These are phyloP conservation scores for Pseudogymnoascus sp. DNA, from an alignment of 2,329 filamentous ascomycete genomes.

Conservation along the genomic window DNA sequence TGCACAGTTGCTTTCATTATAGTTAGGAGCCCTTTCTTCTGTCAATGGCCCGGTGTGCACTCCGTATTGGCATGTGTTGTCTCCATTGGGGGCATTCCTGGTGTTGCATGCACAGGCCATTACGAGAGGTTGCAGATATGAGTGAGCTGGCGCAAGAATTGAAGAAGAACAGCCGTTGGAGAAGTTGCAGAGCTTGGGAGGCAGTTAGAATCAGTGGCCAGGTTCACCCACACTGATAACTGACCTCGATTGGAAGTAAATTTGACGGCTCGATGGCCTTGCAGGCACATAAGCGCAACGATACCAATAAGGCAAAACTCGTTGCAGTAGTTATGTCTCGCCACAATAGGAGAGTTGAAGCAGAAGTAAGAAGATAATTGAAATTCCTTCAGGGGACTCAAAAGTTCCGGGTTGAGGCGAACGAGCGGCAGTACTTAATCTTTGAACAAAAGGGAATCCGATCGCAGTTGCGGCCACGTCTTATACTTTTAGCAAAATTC, in stretches of 20 bases:
- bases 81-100: background rate
- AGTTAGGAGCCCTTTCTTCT: background rate
- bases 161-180: background rate
- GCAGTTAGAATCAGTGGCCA: background rate
- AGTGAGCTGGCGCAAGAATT: background rate
- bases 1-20: background rate
- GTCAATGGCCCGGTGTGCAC: background rate
- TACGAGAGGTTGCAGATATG: background rate
- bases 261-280: background rate
- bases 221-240: background rate
- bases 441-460: background rate
- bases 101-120: background rate
- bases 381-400: background rate
- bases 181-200: background rate
- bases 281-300: background rate
- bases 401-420: background rate
- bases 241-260: background rate
- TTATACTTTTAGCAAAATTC: background rate
- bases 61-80: background rate
- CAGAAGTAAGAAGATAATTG: background rate
- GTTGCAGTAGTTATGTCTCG: background rate
- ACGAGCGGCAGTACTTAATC: background rate
- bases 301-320: background rate
- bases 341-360: background rate
- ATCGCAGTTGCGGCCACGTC: background rate